phyloP scores from a whole-genome alignment of 257 asterid genomes.

The Solanum paucissectum region DNA sequence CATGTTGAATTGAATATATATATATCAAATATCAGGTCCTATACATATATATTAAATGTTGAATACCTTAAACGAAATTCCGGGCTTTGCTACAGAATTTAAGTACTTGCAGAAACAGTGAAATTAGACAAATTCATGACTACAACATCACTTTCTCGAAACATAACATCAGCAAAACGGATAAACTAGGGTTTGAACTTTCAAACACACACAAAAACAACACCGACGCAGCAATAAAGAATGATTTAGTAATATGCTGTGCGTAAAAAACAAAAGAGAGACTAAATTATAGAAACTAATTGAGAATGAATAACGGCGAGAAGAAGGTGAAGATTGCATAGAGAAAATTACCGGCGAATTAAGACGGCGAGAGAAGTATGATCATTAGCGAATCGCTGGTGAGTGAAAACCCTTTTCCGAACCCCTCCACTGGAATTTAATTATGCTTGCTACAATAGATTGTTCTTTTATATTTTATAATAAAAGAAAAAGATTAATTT shows the following conservation, averaged over 20 bases:
- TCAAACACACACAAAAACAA: not conserved
- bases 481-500: not conserved
- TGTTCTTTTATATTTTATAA: not conserved
- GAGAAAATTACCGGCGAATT: not conserved
- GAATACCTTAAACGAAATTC: not conserved
- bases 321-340: constrained; percentile 2
- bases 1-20: not conserved
- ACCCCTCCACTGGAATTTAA: not conserved
- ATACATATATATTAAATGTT: not conserved
- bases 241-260: not conserved
- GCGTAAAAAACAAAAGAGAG: not conserved
- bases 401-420: constrained; percentile 13
- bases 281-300: not conserved
- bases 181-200: constrained; percentile 2
- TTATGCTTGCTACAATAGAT: not conserved
- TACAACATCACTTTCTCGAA: not conserved
- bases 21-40: not conserved
- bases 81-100: not conserved
- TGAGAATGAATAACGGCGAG: not conserved
- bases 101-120: not conserved
- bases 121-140: not conserved
- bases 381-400: constrained; percentile 1
- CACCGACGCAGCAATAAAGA: not conserved
- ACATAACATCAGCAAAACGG: not conserved
- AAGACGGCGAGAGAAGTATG: not conserved